These are phyloP conservation scores for Microsporum ferrugineum DNA, from an alignment of 2,329 filamentous ascomycete species.

Conservation along the genomic window DNA sequence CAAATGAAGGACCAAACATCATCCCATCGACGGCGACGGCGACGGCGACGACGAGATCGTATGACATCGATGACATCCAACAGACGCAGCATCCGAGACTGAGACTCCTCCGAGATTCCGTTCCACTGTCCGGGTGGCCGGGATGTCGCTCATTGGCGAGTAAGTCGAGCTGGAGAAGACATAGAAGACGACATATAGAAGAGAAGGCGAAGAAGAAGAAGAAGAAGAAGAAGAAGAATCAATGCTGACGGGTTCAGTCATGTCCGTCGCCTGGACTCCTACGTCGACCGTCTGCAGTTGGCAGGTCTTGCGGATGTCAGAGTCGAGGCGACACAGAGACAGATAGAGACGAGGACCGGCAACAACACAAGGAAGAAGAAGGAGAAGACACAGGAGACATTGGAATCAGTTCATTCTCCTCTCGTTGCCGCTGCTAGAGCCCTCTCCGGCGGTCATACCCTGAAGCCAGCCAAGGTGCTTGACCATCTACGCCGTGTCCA, in stretches of 20 bases:
- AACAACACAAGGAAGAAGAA: not conserved
- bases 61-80: not conserved
- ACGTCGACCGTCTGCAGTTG: constrained; percentile 48
- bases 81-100: not conserved
- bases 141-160: constrained; percentile 11
- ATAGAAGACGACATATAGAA: not conserved
- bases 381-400: constrained; percentile 21
- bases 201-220: not conserved
- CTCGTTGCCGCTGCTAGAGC: constrained; percentile 58
- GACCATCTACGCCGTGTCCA: constrained; percentile 51
- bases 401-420: constrained; percentile 19
- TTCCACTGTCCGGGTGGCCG: not conserved
- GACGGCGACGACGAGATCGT: not conserved
- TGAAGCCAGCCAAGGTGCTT: constrained; percentile 32
- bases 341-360: not conserved
- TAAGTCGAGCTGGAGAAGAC: constrained; percentile 1
- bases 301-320: not conserved
- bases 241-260: constrained; percentile 31
- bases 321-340: not conserved
- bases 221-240: not conserved
- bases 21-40: not conserved
- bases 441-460: constrained; percentile 42
- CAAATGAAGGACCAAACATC: not conserved
- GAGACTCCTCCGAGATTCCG: not conserved
- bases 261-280: constrained; percentile 45